Base-by-base conservation (phyloP, 1,139 yeast species). In the Pichia sp. region DNA sequence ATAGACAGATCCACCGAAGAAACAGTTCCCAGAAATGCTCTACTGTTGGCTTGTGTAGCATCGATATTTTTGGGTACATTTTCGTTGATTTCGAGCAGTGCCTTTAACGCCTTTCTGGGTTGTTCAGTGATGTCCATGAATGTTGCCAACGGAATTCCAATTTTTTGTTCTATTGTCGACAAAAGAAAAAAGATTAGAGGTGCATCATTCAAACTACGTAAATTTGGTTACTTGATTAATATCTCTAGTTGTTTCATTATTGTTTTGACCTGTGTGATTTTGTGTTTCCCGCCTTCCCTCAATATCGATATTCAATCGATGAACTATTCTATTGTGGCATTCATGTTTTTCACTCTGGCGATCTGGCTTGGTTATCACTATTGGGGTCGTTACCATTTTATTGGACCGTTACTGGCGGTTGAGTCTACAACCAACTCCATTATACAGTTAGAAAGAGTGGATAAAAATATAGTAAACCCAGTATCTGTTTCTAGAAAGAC, bases 71-170 rank as follows among this genome's bases (percentile, higher is more conserved):
- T 85, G 35, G 85, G 88, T 3, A 61, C 79, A 23, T 67, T 84
- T 37, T 82, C 92, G 5, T 65, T 86, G 39, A 66, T 85, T 1
- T 84, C 94, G 0, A 68, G 79, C 3, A 76, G 88, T 4, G 94
- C 95, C 1, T 84, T 85, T 64, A 82, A 82, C 61, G 88, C 95
- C 2, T 85, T 85, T 59, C 76, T 86, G 67, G 94, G 95, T 0
- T 82, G 90, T n/a, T 85, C 94, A 4, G 94, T 86, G 1, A 73
- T 85, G 36, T 77, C 90, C 2, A 67, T 85, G 49, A 81, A 88
- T 44, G 70, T 84, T 29, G 87, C 95, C 2, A 83, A 87, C 53
- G 81, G 87, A 2, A 75, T 86, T 9, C 95, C 95, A 1, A 79
- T 86, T 34, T 57, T 81, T 2, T 71, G 82, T 31, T 73, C 80